Percentiles rank a stretch among this genome's conserved stretches.
phyloP scores from a whole-genome alignment of 75 land plant genomes.

The Sequoia sempervirens region DNA sequence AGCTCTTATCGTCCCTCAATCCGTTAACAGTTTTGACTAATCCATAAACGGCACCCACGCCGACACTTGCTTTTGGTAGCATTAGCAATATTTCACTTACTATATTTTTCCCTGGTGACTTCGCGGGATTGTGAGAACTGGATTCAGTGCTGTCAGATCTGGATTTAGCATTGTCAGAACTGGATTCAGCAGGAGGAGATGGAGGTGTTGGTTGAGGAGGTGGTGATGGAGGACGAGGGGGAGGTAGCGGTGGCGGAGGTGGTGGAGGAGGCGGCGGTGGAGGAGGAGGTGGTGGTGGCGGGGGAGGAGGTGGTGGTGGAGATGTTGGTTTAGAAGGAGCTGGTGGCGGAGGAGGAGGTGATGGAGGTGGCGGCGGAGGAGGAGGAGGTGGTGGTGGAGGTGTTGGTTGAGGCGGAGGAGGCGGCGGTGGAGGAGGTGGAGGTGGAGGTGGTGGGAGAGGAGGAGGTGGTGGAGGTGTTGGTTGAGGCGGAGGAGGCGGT shows the following conservation, averaged over 20 bases:
- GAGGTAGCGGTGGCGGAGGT: background rate
- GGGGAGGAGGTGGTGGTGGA: background rate
- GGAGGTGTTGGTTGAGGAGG: too few species aligned
- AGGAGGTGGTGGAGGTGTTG: background rate
- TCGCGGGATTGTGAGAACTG: too few species aligned
- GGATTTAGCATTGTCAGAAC: too few species aligned
- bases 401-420: background rate
- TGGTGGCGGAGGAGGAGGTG: background rate
- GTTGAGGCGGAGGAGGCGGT: too few species aligned
- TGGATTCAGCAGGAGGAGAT: too few species aligned
- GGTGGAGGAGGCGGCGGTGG: background rate
- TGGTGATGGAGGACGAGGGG: background rate
- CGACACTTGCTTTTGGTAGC: background rate
- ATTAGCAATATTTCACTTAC: background rate
- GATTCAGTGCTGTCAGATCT: too few species aligned
- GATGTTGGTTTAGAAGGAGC: background rate
- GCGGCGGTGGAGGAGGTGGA: background rate
- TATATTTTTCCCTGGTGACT: too few species aligned
- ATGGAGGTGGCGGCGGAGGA: too few species aligned
- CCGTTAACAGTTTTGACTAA: background rate
- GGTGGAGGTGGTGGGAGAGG: background rate
- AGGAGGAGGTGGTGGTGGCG: background rate
- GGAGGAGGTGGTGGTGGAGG: background rate
- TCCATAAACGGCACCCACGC: background rate
- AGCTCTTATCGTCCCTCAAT: background rate